Evolutionary conservation across 2,329 filamentous ascomycete genomes (phyloP).

Genomic region (Bipolaris victoriae): DNA sequence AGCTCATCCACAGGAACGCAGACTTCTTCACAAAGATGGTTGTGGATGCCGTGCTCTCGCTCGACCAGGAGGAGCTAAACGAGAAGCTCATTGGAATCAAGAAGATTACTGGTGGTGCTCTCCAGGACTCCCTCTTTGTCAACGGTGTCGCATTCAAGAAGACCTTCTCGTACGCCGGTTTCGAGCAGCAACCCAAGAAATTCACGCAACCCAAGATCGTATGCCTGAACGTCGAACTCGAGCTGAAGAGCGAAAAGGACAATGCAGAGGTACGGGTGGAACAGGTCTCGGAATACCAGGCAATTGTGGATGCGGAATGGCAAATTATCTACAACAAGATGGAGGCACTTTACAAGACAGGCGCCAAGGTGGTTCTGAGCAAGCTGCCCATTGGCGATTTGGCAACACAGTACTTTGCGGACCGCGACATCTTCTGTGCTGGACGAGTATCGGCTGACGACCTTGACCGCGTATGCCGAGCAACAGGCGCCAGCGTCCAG

Average conservation of each 20-base stretch:
- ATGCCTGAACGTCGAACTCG: slow-evolving; percentile 95
- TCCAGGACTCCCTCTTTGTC: slow-evolving; percentile 95
- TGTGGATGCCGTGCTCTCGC: slow-evolving; percentile 90
- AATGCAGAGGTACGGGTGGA: slow-evolving; percentile 98
- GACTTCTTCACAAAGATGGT: slow-evolving; percentile 98
- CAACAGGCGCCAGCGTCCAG: slow-evolving; percentile 89
- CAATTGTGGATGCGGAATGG: slow-evolving; percentile 99
- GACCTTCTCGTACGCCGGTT: slow-evolving; percentile 98
- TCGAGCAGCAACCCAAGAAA: slow-evolving; percentile 97
- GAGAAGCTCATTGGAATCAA: slow-evolving; percentile 98
- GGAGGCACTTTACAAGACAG: slow-evolving; percentile 90
- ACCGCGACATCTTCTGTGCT: slow-evolving; percentile 97
- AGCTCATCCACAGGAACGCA: slow-evolving; percentile 97
- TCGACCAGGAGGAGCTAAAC: slow-evolving; percentile 96
- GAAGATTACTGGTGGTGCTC: slow-evolving; percentile 94
- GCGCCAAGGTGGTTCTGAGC: slow-evolving; percentile 95
- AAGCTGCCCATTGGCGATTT: slow-evolving; percentile 97
- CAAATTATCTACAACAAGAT: slow-evolving; percentile 99
- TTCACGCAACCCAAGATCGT: slow-evolving; percentile 96
- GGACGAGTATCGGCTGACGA: slow-evolving; percentile 90
- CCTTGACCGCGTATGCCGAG: slow-evolving; percentile 94
- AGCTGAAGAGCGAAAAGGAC: slow-evolving; percentile 98
- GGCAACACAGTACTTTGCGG: slow-evolving; percentile 96
- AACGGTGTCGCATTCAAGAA: slow-evolving; percentile 99
- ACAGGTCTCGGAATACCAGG: slow-evolving; percentile 98